These are phyloP conservation scores for Glutinoglossum americanum DNA, from an alignment of 495 filamentous ascomycete genomes.

Conservation along the genomic window DNA sequence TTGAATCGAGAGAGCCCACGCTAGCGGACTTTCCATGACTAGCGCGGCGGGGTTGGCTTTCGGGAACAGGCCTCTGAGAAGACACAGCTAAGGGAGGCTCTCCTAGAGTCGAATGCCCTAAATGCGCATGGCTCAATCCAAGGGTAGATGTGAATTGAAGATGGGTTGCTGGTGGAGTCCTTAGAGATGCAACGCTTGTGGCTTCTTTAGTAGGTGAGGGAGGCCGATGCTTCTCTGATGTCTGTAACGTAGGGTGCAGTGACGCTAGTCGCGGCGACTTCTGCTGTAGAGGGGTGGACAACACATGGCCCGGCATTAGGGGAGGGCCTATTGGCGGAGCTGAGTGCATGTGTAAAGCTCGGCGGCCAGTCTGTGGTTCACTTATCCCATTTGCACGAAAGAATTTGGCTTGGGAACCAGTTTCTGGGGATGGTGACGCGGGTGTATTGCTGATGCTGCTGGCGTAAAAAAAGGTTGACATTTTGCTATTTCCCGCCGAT, in stretches of 20 bases:
- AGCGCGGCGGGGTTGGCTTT: neutral
- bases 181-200: neutral
- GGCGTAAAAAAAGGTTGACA: slow-evolving; percentile 35
- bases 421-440: neutral
- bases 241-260: neutral
- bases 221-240: neutral
- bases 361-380: neutral
- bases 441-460: slow-evolving; percentile 16
- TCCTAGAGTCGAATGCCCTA: neutral
- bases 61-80: neutral
- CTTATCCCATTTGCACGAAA: neutral
- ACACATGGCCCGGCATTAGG: neutral
- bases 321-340: neutral
- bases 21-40: slow-evolving; percentile 4
- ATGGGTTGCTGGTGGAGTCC: neutral
- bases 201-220: neutral
- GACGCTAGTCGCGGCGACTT: neutral
- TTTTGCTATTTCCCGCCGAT: slow-evolving; percentile 13
- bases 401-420: neutral
- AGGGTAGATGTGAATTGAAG: neutral
- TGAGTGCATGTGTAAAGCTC: neutral
- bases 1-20: slow-evolving; percentile 4
- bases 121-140: neutral
- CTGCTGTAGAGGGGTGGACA: neutral
- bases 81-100: neutral